Base-by-base conservation (phyloP, 495 filamentous ascomycete genomes). In the Endocarpon pusillum region DNA sequence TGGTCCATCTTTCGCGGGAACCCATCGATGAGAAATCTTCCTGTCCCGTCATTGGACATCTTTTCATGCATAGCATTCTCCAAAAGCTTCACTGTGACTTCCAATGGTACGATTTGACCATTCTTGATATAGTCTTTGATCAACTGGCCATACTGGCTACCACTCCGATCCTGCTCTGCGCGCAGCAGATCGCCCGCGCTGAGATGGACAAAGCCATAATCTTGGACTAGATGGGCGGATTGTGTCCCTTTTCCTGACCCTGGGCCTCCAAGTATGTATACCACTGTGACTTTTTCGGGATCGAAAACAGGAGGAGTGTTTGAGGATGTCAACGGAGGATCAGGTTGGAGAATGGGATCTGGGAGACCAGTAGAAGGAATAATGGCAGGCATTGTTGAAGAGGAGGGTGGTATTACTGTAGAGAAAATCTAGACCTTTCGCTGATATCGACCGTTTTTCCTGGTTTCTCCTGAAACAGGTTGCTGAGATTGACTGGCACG, bases 131-230 rank as follows among this genome's bases (percentile, higher is more conserved):
- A 3, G 36, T 34, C 4, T 44, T 48, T 33, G 45, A 54, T 47
- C 37, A 51, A 33, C 34, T 52, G 23, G 47, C 48, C 30, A 46
- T 52, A 12, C 33, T 52, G 43, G 43, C 40, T 10, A 35, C 46
- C 0, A 39, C 51, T 18, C 44, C 47, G 22, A 44, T 83, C 64
- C 60, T 97, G 89, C 57, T 97, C 89, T 30, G 79, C 84, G 29
- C 89, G 82, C 21, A 97, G 72, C 14, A 97, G 67, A 59, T 97
- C 89, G 33, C 91, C 89, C 7, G 89, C 89, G 8, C 75, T 82
- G 6, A 96, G 75, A 62, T 97, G 89, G 20, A 67, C 72, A 71
- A 97, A 96, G 49, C 73, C 74, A 60, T 86, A 93, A 58, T 86
- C 78, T n/a, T 65, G 58, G 19, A 93, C 86, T 11, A 97, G 73